Evolutionary conservation across 768 basidiomycete genomes (phyloP).

Genomic region (Hebeloma cylindrosporum): DNA sequence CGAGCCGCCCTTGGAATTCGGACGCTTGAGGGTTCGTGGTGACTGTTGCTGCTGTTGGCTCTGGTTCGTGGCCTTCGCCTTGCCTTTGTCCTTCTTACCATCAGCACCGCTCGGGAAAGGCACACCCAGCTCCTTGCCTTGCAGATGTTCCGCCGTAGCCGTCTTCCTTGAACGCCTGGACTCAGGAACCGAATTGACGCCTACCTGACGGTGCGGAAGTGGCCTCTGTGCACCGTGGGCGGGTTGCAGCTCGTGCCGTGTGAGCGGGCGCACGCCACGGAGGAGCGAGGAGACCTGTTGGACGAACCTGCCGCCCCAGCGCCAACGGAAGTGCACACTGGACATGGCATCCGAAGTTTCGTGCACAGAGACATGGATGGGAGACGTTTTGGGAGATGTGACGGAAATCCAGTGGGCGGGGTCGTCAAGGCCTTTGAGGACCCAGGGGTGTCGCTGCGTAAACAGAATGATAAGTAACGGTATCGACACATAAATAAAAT

Average conservation of each 20-base stretch:
- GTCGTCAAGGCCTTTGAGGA: conserved; percentile 64
- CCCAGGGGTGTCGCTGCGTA: conserved; percentile 59
- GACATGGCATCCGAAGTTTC: conserved; percentile 80
- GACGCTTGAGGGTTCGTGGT: conserved; percentile 15
- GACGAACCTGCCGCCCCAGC: conserved; percentile 45
- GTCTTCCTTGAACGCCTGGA: background rate
- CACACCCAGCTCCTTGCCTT: background rate
- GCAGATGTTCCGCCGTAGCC: background rate
- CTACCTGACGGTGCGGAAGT: background rate
- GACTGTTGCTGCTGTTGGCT: conserved; percentile 3
- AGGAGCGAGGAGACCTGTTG: conserved; percentile 52
- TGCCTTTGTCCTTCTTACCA: conserved; percentile 26
- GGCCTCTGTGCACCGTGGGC: background rate
- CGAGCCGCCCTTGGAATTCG: conserved; percentile 16
- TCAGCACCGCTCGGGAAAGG: conserved; percentile 1
- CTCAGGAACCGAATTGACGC: conserved; percentile 13
- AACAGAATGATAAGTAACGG: background rate
- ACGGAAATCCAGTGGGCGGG: conserved; percentile 66
- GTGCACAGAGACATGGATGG: conserved; percentile 61
- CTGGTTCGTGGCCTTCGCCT: conserved; percentile 19
- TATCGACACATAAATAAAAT: no score
- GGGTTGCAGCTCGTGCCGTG: conserved; percentile 7
- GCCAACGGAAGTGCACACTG: conserved; percentile 60
- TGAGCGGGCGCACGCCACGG: conserved; percentile 36
- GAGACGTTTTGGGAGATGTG: conserved; percentile 34